Conservation (phyloP, 2,329 filamentous ascomycete genomes). For the Fusarium dimerum region DNA sequence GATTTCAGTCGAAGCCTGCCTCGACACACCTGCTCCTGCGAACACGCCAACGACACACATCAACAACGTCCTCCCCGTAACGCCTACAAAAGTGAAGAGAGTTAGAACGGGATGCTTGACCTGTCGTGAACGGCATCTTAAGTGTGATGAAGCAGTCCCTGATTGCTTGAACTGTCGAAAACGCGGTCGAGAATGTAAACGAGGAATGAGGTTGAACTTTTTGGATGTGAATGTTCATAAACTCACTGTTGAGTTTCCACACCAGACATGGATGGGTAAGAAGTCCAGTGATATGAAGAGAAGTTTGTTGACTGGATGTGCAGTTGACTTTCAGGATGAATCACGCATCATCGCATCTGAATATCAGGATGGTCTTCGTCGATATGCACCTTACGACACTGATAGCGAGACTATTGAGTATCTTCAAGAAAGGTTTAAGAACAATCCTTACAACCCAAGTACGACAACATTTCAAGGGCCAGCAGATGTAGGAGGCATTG, state of each 20-base stretch:
- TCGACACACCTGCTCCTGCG: neutral
- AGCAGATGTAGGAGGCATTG: neutral
- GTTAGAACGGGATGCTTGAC: constrained; percentile 90
- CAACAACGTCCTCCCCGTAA: neutral
- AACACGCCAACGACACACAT: neutral
- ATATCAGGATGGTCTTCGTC: constrained; percentile 76
- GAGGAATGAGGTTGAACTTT: constrained; percentile 86
- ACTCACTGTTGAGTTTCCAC: constrained; percentile 54
- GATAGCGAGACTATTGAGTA: neutral
- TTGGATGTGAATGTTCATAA: constrained; percentile 77
- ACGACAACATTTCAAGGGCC: neutral
- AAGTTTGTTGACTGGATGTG: neutral
- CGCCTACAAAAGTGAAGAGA: constrained; percentile 58
- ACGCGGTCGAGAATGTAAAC: constrained; percentile 81
- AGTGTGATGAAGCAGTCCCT: constrained; percentile 76
- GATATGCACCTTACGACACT: constrained; percentile 57
- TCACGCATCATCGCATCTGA: constrained; percentile 88
- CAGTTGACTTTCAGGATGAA: constrained; percentile 82
- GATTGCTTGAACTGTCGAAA: constrained; percentile 80
- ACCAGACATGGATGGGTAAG: constrained; percentile 28
- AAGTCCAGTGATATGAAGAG: neutral
- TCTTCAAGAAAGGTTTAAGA: neutral
- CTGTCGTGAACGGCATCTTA: constrained; percentile 84
- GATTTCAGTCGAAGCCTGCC: neutral
- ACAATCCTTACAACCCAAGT: no score